Evolutionary conservation across 345 rosid species (phyloP), one percentile per base, ranked within the genome.

Genomic region (Bruguiera parviflora): DNA sequence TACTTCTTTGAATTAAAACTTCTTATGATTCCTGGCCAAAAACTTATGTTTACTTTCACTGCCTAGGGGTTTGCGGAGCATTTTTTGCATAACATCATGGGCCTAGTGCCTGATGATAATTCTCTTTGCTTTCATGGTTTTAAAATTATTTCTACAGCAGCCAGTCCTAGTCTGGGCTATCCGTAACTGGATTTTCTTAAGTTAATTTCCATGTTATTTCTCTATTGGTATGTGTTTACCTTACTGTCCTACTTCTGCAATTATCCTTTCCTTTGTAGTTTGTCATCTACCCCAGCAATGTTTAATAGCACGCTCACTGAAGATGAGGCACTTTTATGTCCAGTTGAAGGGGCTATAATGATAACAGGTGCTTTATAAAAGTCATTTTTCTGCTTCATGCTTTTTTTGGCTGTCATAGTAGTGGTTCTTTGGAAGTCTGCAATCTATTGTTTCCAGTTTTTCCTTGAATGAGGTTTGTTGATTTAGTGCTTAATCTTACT

Each of bases 261-360:
- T 56, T 69, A 53, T 5, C 58, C 2, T 61, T 11, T 28, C 58
- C 71, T 39, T 63, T 79, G 58, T 72, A 95, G 98, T 69, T 81
- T 95, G 81, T 96, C 99, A 57, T 95, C 99, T 63, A 95, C 99
- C 57, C 99, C 99, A n/a, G 99, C 99, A 64, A 95, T 95, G 99
- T 95, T 92, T 77, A 92, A 92, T 80, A 85, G 99, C 81, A 87
- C 99, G 24, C 84, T 95, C 63, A 87, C 96, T 5, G 83, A 83
- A 72, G 88, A 86, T 65, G 87, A 88, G 25, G 65, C 81, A 28
- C 77, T 83, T 78, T 68, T 85, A 65, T 95, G 99, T 77, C 99
- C 99, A 29, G 96, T 79, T 69, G 99, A 95, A 78, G 99, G 99
- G 60, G 95, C 97, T 81, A 86, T 95, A 68, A 95, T 95, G 98